Evolutionary conservation across 2,329 filamentous ascomycete genomes (phyloP).

Genomic region (Colletotrichum coccodes): DNA sequence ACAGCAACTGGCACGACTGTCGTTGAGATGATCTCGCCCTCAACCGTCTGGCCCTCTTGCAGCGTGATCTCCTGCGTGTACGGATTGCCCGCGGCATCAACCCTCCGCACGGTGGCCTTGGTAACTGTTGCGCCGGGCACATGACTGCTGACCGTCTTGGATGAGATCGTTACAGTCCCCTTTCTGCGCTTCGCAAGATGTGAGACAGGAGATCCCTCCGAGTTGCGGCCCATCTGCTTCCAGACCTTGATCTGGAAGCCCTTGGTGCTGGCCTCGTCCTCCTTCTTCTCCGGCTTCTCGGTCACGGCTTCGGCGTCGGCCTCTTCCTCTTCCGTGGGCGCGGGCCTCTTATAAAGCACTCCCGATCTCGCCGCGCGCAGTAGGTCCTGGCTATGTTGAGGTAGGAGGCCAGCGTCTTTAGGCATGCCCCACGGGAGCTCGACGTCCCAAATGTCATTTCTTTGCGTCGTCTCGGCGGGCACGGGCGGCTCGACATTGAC

Average conservation of each 20-base stretch:
- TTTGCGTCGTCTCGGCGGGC: slow-evolving; percentile 70
- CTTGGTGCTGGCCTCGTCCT: slow-evolving; percentile 66
- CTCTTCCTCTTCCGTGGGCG: slow-evolving; percentile 70
- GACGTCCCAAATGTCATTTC: slow-evolving; percentile 75
- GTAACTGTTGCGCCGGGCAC: slow-evolving; percentile 69
- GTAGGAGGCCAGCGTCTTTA: slow-evolving; percentile 81
- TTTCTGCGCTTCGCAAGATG: slow-evolving; percentile 72
- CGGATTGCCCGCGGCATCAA: slow-evolving; percentile 82
- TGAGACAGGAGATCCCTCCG: slow-evolving; percentile 62
- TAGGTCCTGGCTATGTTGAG: slow-evolving; percentile 83
- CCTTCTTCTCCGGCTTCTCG: slow-evolving; percentile 69
- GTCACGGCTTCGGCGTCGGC: slow-evolving; percentile 57
- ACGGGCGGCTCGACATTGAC: slow-evolving; percentile 75
- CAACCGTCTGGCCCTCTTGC: slow-evolving; percentile 80
- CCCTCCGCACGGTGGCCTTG: slow-evolving; percentile 81
- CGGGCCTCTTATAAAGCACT: slow-evolving; percentile 77
- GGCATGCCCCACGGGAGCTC: slow-evolving; percentile 87
- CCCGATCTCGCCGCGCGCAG: slow-evolving; percentile 84
- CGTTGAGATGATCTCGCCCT: slow-evolving; percentile 81
- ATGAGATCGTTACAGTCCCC: slow-evolving; percentile 66
- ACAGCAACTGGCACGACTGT: slow-evolving; percentile 64
- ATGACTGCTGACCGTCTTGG: slow-evolving; percentile 58
- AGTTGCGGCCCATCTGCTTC: slow-evolving; percentile 70
- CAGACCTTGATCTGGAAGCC: slow-evolving; percentile 68
- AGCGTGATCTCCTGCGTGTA: slow-evolving; percentile 87